Percentiles rank a stretch among this genome's conserved stretches.
Evolutionary conservation across 352 stramenopile genomes (phyloP).

Genomic region (Globisporangium recalcitrans): DNA sequence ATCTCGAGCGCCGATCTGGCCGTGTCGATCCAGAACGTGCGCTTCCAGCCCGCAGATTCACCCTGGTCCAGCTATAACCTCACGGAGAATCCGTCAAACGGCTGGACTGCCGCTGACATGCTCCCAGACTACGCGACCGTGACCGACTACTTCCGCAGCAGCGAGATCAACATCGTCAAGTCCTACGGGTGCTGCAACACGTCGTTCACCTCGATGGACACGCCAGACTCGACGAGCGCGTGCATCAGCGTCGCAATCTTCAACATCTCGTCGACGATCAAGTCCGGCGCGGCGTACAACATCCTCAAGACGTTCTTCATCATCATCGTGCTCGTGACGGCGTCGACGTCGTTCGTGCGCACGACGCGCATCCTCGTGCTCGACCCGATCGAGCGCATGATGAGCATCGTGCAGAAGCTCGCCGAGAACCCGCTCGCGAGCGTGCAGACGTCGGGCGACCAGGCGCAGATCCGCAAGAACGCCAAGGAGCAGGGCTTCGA

Average conservation of each 20-base stretch:
- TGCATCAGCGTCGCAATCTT: constrained; percentile 83
- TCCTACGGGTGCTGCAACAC: constrained; percentile 71
- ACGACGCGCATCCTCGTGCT: constrained; percentile 82
- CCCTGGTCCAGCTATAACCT: constrained; percentile 40
- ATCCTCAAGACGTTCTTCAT: constrained; percentile 88
- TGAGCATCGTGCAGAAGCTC: constrained; percentile 83
- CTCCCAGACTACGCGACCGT: constrained; percentile 38
- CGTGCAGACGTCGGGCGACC: constrained; percentile 58
- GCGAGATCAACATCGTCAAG: constrained; percentile 72
- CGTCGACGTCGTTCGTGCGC: constrained; percentile 79
- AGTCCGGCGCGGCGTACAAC: constrained; percentile 63
- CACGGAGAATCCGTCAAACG: constrained; percentile 52
- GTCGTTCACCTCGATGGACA: constrained; percentile 54
- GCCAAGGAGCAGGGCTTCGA: constrained; percentile 76
- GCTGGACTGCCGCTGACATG: constrained; percentile 37
- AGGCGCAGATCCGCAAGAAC: constrained; percentile 67
- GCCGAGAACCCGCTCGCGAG: constrained; percentile 86
- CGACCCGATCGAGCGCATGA: constrained; percentile 90
- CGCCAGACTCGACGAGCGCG: constrained; percentile 35
- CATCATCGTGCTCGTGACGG: constrained; percentile 74
- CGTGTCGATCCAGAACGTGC: constrained; percentile 30
- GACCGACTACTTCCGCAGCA: constrained; percentile 33
- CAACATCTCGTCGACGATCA: constrained; percentile 56
- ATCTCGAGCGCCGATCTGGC: constrained; percentile 32
- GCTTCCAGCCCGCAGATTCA: constrained; percentile 40